These are phyloP conservation scores for Diaporthe sp. DNA, from an alignment of 2,329 filamentous ascomycete genomes.

Conservation along the genomic window DNA sequence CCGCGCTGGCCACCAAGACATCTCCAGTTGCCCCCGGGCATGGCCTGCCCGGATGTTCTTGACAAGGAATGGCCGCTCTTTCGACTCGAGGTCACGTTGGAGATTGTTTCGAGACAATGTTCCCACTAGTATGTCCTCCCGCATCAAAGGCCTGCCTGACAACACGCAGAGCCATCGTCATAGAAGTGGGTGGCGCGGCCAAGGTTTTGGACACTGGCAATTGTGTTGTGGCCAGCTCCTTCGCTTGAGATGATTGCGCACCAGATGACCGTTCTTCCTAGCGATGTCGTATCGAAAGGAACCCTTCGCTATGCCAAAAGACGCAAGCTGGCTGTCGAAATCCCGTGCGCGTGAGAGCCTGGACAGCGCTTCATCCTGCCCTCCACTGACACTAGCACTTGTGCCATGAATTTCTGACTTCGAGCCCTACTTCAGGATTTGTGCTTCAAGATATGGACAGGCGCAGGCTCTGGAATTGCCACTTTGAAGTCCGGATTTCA, in stretches of 20 bases:
- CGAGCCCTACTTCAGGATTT: neutral
- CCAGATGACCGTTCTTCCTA: neutral
- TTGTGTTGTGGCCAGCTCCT: neutral
- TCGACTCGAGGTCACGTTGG: neutral
- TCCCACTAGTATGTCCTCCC: neutral
- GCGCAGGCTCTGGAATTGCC: neutral
- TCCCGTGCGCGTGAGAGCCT: neutral
- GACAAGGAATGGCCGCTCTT: neutral
- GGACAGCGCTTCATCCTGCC: neutral
- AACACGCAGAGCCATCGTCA: too few relatives aligned
- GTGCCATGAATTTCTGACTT: neutral
- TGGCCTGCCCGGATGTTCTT: too few relatives aligned
- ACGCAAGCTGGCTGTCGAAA: neutral
- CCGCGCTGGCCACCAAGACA: neutral
- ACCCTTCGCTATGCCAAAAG: too few relatives aligned
- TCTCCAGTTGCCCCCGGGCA: neutral
- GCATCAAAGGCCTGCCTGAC: neutral
- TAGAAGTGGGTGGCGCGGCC: neutral
- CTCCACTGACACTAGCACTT: neutral
- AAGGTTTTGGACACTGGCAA: neutral
- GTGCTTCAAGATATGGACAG: too few relatives aligned
- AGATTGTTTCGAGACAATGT: neutral
- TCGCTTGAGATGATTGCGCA: neutral
- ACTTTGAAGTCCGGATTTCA: neutral
- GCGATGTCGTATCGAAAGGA: neutral